These are phyloP conservation scores for Eleusine indica DNA, from an alignment of 176 grass and related monocot species.

Conservation along the genomic window DNA sequence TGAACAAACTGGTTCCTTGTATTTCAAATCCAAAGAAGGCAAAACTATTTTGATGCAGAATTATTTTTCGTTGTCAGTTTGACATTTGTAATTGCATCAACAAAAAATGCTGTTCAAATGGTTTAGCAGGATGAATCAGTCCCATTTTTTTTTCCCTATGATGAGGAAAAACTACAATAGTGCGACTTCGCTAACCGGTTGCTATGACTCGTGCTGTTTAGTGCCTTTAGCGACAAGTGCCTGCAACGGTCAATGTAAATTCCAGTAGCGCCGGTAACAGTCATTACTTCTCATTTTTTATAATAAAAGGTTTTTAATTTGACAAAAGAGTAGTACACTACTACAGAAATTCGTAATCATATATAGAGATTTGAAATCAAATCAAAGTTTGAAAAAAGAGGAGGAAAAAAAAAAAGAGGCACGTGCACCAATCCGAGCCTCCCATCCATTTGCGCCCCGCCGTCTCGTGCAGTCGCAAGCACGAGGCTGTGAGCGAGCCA, in stretches of 20 bases:
- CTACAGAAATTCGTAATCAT: too few species aligned
- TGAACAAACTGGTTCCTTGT: background rate
- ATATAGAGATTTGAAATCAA: background rate
- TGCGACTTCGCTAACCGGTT: background rate
- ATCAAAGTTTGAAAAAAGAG: background rate
- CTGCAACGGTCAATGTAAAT: background rate
- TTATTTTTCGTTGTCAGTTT: background rate
- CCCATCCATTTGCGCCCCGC: constrained; percentile 24
- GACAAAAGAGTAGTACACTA: background rate
- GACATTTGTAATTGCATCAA: background rate
- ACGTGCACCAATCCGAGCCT: constrained; percentile 12
- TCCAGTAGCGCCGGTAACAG: background rate
- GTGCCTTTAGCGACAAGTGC: too few species aligned
- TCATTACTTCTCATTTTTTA: background rate
- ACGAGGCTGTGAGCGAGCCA: constrained; percentile 49
- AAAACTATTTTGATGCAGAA: background rate
- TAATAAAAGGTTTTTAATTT: background rate
- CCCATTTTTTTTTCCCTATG: too few species aligned
- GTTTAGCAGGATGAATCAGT: background rate
- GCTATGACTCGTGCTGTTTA: too few species aligned
- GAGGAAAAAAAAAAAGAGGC: too few species aligned
- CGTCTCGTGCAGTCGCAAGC: constrained; percentile 35
- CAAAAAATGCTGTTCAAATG: background rate
- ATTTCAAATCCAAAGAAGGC: background rate
- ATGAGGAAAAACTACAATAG: background rate